Evolutionary conservation across 345 rosid genomes (phyloP), one percentile per base, ranked within the genome.

Genomic region (Eucalyptus curtisii): DNA sequence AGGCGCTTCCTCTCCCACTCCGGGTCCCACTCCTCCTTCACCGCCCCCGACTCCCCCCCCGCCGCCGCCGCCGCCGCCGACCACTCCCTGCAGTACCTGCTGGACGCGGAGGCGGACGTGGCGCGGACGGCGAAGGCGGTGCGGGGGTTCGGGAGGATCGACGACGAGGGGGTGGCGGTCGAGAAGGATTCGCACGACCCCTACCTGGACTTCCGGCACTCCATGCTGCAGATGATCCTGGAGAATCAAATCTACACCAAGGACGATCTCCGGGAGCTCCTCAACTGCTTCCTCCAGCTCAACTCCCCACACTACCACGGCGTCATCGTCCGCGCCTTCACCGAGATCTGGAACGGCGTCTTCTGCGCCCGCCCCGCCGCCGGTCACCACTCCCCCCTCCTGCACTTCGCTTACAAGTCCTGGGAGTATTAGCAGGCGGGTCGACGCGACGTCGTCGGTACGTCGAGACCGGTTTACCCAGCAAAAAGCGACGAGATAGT

Each of bases 141-240:
- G 15, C 89, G 89, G 88, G 96, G 97, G 11, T 91, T 94, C 52
- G 96, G 97, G 1, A 91, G 94, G 4, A 93, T 95, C 11, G 97
- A 96, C 12, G 95, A 91, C 9, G 94, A 94, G 61, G 95, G 98
- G 45, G 92, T 97, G 49, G 99, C 98, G 13, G 96, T 98, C n/a
- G 98, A 95, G 94, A 98, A 98, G 88, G 99, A 98, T 45, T 98
- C 99, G 30, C 96, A 95, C 27, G 99, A 98, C 90, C 99, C 99
- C 31, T 97, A 95, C 87, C 86, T 95, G 71, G 99, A 98, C 88
- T 98, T 98, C 93, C 89, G 98, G 50, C 95, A 95, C 48, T 98
- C 99, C 5, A 98, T 98, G 99, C 94, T 98, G 88, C 99, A 98
- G 86, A 98, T 97, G 99, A 96, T 98, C 88, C 87, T 98, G 90